These are phyloP conservation scores for Phylloporus sp. DNA, from an alignment of 768 basidiomycete species.

Conservation along the genomic window DNA sequence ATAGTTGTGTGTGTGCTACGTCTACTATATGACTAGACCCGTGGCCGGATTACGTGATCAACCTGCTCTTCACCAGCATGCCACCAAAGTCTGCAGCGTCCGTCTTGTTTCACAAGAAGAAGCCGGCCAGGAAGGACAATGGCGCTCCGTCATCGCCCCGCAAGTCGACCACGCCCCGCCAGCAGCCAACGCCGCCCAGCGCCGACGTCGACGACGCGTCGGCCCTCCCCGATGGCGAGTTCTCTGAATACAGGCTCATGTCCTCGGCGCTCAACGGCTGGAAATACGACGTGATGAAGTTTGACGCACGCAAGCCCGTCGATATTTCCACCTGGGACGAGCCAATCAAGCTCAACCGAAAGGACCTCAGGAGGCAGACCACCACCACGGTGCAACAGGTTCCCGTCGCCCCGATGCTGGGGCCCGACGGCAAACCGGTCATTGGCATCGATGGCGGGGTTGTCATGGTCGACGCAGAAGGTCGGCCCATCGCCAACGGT, in stretches of 20 bases:
- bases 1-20: slow-evolving; percentile 28
- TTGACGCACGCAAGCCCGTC: slow-evolving; percentile 69
- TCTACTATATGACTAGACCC: slow-evolving; percentile 9
- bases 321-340: slow-evolving; percentile 65
- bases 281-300: slow-evolving; percentile 93
- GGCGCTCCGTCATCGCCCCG: slow-evolving; percentile 24
- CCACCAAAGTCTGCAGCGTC: slow-evolving; percentile 35
- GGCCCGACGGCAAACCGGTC: slow-evolving; percentile 80
- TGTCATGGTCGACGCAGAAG: slow-evolving; percentile 81
- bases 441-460: slow-evolving; percentile 70
- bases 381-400: slow-evolving; percentile 36
- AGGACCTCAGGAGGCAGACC: slow-evolving; percentile 62
- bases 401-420: slow-evolving; percentile 71
- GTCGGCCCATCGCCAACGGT: slow-evolving; percentile 53
- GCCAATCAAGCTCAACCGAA: slow-evolving; percentile 86
- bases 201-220: slow-evolving; percentile 49
- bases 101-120: slow-evolving; percentile 71
- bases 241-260: slow-evolving; percentile 73
- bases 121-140: slow-evolving; percentile 32
- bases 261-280: slow-evolving; percentile 79
- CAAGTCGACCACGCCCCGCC: slow-evolving; percentile 38
- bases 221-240: slow-evolving; percentile 63
- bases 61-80: slow-evolving; percentile 14
- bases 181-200: slow-evolving; percentile 37
- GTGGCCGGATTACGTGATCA: slow-evolving; percentile 26